These are phyloP conservation scores for Diaporthe sp. DNA, from an alignment of 2,329 filamentous ascomycete species.

Conservation along the genomic window DNA sequence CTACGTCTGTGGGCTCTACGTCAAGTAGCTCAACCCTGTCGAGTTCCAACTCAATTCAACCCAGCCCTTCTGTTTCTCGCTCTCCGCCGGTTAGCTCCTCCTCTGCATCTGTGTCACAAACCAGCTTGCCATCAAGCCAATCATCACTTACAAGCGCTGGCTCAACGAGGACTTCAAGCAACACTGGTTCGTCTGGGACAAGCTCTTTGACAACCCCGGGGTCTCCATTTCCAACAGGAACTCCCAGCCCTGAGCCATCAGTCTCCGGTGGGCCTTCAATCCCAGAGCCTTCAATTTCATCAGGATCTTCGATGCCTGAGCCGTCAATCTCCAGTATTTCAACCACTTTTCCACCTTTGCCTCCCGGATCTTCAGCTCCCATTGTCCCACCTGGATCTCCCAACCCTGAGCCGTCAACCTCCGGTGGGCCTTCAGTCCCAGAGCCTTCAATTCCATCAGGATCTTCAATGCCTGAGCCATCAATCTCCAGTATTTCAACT, in stretches of 20 bases:
- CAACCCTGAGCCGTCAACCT: neutral
- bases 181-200: neutral
- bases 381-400: no score
- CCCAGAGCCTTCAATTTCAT: neutral
- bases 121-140: no score
- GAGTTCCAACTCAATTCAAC: neutral
- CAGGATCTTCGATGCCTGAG: neutral
- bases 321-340: neutral
- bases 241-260: neutral
- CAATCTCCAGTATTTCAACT: neutral
- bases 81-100: neutral
- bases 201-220: neutral
- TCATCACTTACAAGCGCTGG: neutral
- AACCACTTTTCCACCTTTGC: neutral
- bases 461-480: neutral
- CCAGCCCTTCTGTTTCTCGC: neutral
- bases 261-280: neutral
- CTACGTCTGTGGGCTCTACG: neutral
- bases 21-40: neutral
- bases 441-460: neutral
- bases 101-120: neutral
- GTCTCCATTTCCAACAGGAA: neutral
- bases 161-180: neutral
- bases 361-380: neutral
- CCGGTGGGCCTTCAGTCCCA: neutral